A percentile compares a stretch with the other conserved stretches of the same genome.
Evolutionary conservation across 305 asterid species (phyloP).

Genomic region (Lippia alba): DNA sequence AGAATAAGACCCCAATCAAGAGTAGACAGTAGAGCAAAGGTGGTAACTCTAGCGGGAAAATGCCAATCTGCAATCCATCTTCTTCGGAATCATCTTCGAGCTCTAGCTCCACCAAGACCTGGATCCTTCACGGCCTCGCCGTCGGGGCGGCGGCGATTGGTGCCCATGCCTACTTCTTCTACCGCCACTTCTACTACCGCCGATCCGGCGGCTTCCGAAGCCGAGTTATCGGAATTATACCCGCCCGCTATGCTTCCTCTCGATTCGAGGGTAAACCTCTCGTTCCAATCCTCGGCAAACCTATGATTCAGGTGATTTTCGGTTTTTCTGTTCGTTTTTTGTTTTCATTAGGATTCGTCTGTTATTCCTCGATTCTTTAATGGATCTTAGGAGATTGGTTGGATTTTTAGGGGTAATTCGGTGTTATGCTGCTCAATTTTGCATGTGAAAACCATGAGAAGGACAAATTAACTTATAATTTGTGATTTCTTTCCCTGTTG

Average conservation of each 20-base stretch:
- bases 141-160: constrained; percentile 68
- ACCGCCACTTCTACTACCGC: constrained; percentile 34
- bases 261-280: constrained; percentile 91
- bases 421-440: neutral
- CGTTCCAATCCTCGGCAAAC: constrained; percentile 82
- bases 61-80: constrained; percentile 52
- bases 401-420: neutral
- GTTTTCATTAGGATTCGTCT: neutral
- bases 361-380: neutral
- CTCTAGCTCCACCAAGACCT: constrained; percentile 49
- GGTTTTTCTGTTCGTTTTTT: neutral
- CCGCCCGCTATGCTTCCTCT: constrained; percentile 87
- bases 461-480: constrained; percentile 13
- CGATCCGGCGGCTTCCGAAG: constrained; percentile 65
- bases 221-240: constrained; percentile 87
- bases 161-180: constrained; percentile 49
- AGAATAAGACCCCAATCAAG: neutral
- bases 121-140: constrained; percentile 63
- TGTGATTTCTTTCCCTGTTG: constrained; percentile 2
- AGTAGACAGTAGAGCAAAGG: neutral
- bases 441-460: neutral
- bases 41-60: constrained; percentile 23
- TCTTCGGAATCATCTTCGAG: constrained; percentile 45
- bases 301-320: constrained; percentile 83
- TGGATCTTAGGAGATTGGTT: constrained; percentile 16